Evolutionary conservation across 257 asterid genomes (phyloP).

Genomic region (Solanum sitiens): DNA sequence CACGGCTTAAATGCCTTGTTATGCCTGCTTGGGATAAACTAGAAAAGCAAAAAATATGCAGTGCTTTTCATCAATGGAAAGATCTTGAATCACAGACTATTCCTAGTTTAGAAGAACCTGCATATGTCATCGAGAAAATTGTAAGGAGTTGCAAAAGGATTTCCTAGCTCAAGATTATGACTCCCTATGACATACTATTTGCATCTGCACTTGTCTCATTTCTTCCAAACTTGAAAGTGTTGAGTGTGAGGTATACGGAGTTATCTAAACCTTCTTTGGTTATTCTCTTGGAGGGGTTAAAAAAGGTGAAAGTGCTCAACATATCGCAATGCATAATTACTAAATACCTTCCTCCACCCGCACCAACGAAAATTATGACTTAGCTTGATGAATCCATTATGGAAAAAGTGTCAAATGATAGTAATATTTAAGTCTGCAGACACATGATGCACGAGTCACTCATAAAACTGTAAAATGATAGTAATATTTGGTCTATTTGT

Average conservation of each 20-base stretch:
- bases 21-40: not conserved
- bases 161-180: slow-evolving; percentile 57
- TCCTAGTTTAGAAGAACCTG: slow-evolving; percentile 61
- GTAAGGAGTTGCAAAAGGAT: slow-evolving; percentile 39
- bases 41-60: slow-evolving; percentile 46
- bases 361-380: slow-evolving; percentile 14
- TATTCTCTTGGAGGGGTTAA: slow-evolving; percentile 41
- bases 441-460: no score
- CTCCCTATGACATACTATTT: slow-evolving; percentile 39
- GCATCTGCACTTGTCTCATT: slow-evolving; percentile 33
- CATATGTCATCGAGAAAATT: slow-evolving; percentile 56
- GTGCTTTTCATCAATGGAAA: slow-evolving; percentile 44
- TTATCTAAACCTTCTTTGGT: slow-evolving; percentile 34
- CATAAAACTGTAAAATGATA: no score
- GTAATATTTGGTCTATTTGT: no score
- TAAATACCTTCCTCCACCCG: slow-evolving; percentile 27
- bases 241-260: slow-evolving; percentile 57
- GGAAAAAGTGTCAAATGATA: slow-evolving; percentile 10
- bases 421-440: no score
- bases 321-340: slow-evolving; percentile 56
- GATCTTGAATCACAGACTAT: slow-evolving; percentile 64
- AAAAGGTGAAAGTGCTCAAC: slow-evolving; percentile 57
- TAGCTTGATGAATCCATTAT: slow-evolving; percentile 37
- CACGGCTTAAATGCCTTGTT: no score
- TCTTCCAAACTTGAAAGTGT: slow-evolving; percentile 54